A percentile compares a stretch with the other conserved stretches of the same genome.
Evolutionary conservation across 176 grass and related monocot genomes (phyloP).

Genomic region (Aegilops umbellulata): DNA sequence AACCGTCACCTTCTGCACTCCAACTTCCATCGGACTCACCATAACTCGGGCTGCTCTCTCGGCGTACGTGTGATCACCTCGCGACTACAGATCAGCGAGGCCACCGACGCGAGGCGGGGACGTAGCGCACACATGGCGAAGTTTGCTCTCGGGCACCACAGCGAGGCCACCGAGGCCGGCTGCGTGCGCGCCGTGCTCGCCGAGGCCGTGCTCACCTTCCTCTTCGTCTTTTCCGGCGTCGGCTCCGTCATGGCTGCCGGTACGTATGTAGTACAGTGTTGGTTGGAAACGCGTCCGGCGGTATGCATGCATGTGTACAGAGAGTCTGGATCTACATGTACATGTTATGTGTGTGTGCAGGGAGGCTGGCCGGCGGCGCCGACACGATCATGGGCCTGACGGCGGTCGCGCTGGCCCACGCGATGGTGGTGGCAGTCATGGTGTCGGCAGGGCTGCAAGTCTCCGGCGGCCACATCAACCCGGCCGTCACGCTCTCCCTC

Average conservation of each 20-base stretch:
- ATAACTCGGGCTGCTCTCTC: not conserved
- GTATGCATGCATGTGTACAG: not conserved
- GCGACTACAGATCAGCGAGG: not conserved
- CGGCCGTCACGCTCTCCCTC: conserved; percentile 73
- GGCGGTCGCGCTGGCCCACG: conserved; percentile 75
- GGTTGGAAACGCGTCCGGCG: not conserved
- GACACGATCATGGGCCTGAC: conserved; percentile 70
- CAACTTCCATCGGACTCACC: not conserved
- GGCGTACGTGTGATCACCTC: not conserved
- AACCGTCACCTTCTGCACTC: not conserved
- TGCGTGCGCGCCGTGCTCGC: conserved; percentile 66
- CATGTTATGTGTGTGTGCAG: not conserved
- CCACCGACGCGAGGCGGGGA: not conserved
- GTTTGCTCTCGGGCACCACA: conserved; percentile 61
- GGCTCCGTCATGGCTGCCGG: conserved; percentile 73
- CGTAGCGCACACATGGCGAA: conserved; percentile 45
- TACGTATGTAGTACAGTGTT: not conserved
- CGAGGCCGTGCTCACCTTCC: conserved; percentile 87
- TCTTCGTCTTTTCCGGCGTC: conserved; percentile 90
- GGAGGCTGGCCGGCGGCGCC: conserved; percentile 51
- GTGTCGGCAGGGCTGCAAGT: conserved; percentile 81
- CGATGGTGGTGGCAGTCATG: conserved; percentile 69
- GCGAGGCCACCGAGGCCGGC: conserved; percentile 54
- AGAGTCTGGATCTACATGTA: not conserved
- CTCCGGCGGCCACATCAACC: conserved; percentile 85